These are phyloP conservation scores for Trichoderma brevicompactum DNA, from an alignment of 2,329 filamentous ascomycete species.

Conservation along the genomic window DNA sequence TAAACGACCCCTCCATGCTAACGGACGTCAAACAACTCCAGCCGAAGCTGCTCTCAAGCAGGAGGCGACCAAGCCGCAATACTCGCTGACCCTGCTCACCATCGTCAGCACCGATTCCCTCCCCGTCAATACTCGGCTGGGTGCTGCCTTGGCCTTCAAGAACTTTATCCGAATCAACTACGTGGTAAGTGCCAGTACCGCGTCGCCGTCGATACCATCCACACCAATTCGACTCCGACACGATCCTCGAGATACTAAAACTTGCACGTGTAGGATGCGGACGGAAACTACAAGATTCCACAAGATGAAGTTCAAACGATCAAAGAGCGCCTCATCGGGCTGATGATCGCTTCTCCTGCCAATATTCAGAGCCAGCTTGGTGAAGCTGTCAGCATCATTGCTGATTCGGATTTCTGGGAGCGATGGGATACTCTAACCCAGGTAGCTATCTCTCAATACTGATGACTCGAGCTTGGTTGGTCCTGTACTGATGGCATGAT, in stretches of 20 bases:
- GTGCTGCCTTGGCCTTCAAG: conserved; percentile 94
- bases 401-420: conserved; percentile 96
- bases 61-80: conserved; percentile 82
- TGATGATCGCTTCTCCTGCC: conserved; percentile 92
- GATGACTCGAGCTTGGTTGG: not conserved
- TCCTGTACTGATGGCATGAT: not conserved
- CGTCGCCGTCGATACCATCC: not conserved
- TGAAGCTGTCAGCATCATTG: conserved; percentile 95
- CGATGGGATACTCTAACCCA: conserved; percentile 95
- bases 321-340: conserved; percentile 90
- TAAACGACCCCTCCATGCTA: conserved; percentile 38
- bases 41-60: conserved; percentile 80
- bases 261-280: conserved; percentile 68
- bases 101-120: conserved; percentile 79
- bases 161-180: conserved; percentile 97
- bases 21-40: conserved; percentile 52
- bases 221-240: not conserved
- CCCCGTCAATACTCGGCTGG: conserved; percentile 78
- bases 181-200: conserved; percentile 63
- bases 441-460: conserved; percentile 47
- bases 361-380: conserved; percentile 92
- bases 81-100: conserved; percentile 85
- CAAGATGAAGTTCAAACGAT: conserved; percentile 83
- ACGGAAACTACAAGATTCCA: conserved; percentile 89
- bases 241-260: conserved; percentile 6